Evolutionary conservation across 2,329 filamentous ascomycete genomes (phyloP), one percentile per base, ranked within the genome.

Genomic region (Drechmeria coniospora): DNA sequence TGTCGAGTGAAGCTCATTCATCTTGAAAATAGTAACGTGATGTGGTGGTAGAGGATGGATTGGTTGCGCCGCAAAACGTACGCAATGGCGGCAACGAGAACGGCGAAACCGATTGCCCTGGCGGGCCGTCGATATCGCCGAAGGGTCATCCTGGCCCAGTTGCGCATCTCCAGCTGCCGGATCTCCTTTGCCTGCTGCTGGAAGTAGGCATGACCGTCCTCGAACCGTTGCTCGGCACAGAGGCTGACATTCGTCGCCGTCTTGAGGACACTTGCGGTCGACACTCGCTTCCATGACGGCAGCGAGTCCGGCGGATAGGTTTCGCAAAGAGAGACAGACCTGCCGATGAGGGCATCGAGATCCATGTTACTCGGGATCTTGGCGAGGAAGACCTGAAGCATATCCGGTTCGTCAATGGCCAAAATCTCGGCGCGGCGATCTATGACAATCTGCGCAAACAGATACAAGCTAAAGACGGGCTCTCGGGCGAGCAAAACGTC

Each of bases 351-450:
- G 6, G 59, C 60, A 39, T 98, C 87, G 15, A 98, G 59, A 45
- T 92, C 69, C 32, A 93, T 69, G 12, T 77, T 75, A 28, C 73
- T 67, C 1, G 90, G 90, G 6, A 98, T 65, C 51, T 90, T 93
- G 23, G 81, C 82, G 9, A 98, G 68, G 20, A 81, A 75, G 34
- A 77, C 80, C 49, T 93, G 84, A 15, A 98, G 67, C 70, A 98
- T 92, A 44, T 95, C 87, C 6, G 82, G 78, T 48, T 93, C 84
- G 38, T 92, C 79, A n/a, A 83, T 79, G 27, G 81, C 78, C 37
- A 95, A 68, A n/a, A 98, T 67, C 52, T 94, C 84, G 19, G 73
- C 68, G 32, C 79, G 76, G 21, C 87, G 77, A 25, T 75, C 72
- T 19, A 92, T 63, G 23, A 93, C 74, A 36, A 93, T 86, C 46